phyloP scores from a whole-genome alignment of 768 basidiomycete genomes.

The Phylloporus scabripes region DNA sequence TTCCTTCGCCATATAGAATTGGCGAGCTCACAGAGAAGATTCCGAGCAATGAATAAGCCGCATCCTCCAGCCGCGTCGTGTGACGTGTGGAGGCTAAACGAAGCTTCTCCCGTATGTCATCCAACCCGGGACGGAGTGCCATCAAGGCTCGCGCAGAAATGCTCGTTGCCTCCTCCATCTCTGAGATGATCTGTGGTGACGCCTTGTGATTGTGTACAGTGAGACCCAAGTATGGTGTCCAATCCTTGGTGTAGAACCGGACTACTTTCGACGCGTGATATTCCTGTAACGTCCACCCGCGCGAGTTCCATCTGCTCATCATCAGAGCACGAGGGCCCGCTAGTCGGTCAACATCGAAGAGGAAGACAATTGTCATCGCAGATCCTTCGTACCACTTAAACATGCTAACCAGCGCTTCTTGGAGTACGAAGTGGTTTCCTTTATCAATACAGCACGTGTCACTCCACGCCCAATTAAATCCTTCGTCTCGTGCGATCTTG shows the following conservation, averaged over 20 bases:
- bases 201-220: constrained; percentile 8
- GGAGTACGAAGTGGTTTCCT: neutral
- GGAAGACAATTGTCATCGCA: neutral
- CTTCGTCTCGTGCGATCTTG: neutral
- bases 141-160: neutral
- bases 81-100: constrained; percentile 5
- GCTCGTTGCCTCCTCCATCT: constrained; percentile 8
- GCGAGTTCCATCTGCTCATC: constrained; percentile 3
- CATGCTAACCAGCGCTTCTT: neutral
- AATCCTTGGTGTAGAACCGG: constrained; percentile 10
- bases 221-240: constrained; percentile 5
- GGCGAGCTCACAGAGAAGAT: constrained; percentile 8
- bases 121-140: constrained; percentile 1
- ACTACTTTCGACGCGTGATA: constrained; percentile 9
- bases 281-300: constrained; percentile 7
- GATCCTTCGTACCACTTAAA: too few species aligned
- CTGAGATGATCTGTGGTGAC: neutral
- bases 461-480: constrained; percentile 7
- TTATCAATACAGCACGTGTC: constrained; percentile 9
- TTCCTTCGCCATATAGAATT: constrained; percentile 9
- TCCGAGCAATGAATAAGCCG: constrained; percentile 11
- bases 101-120: constrained; percentile 4
- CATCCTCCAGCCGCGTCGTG: constrained; percentile 8
- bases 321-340: neutral
- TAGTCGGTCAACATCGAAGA: neutral